phyloP scores from a whole-genome alignment of 2,329 filamentous ascomycete species.

The Exophiala alcalophila region DNA sequence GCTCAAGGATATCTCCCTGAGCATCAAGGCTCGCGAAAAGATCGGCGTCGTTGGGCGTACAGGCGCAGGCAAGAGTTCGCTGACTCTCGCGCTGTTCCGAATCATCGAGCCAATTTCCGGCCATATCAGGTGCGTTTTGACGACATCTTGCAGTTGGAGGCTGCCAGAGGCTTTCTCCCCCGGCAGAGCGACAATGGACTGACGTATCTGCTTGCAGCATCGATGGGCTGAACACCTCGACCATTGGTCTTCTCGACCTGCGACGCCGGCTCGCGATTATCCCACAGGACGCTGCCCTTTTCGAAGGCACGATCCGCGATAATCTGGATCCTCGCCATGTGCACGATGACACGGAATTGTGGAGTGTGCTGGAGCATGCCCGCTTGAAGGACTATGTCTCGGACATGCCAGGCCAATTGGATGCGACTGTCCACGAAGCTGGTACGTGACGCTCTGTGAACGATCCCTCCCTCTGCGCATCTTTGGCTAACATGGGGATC shows the following conservation, averaged over 20 bases:
- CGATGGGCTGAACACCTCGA: slow-evolving; percentile 82
- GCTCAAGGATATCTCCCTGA: slow-evolving; percentile 84
- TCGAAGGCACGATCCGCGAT: slow-evolving; percentile 88
- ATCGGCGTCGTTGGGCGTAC: slow-evolving; percentile 96
- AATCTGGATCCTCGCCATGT: slow-evolving; percentile 94
- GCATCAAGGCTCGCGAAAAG: slow-evolving; percentile 96
- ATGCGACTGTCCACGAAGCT: slow-evolving; percentile 89
- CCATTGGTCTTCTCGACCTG: slow-evolving; percentile 84
- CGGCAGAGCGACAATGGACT: slow-evolving; percentile 1
- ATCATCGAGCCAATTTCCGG: slow-evolving; percentile 87
- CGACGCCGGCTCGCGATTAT: slow-evolving; percentile 91
- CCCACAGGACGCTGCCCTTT: slow-evolving; percentile 93
- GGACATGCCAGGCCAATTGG: slow-evolving; percentile 82
- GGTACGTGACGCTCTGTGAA: slow-evolving; percentile 56
- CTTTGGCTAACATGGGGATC: slow-evolving; percentile 10
- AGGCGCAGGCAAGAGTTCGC: slow-evolving; percentile 90
- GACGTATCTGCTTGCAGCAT: slow-evolving; percentile 54
- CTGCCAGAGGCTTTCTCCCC: too few species aligned
- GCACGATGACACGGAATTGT: slow-evolving; percentile 94
- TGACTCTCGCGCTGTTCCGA: slow-evolving; percentile 89
- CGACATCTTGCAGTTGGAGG: too few species aligned
- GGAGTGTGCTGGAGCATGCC: slow-evolving; percentile 93
- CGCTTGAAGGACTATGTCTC: slow-evolving; percentile 86
- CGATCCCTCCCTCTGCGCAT: slow-evolving; percentile 10
- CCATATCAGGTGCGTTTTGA: slow-evolving; percentile 62